Percentiles rank a stretch among this genome's conserved stretches.
phyloP scores from a whole-genome alignment of 768 basidiomycete species.

The Sporobolomyces pararoseus region DNA sequence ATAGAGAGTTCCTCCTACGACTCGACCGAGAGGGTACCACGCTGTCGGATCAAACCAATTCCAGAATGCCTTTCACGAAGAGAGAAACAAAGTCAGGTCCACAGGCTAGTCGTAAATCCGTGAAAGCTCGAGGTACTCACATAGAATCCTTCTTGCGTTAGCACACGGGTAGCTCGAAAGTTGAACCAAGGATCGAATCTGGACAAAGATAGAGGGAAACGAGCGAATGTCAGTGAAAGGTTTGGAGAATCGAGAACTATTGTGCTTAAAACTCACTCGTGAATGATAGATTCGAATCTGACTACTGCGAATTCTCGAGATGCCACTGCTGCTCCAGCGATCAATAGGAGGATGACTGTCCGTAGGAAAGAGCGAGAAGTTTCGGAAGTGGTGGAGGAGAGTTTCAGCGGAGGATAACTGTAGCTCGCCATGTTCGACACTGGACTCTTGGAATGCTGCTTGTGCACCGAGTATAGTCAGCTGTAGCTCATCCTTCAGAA shows the following conservation, averaged over 20 bases:
- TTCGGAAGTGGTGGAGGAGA: slow-evolving; percentile 9
- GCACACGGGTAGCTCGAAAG: slow-evolving; percentile 87
- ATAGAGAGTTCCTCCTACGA: slow-evolving; percentile 97
- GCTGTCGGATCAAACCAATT: slow-evolving; percentile 99
- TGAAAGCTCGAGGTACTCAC: slow-evolving; percentile 54
- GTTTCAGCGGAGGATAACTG: slow-evolving; percentile 34
- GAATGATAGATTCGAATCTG: slow-evolving; percentile 98
- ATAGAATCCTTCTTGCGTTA: slow-evolving; percentile 92
- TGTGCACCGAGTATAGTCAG: neutral
- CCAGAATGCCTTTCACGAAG: slow-evolving; percentile 99
- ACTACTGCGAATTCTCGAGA: slow-evolving; percentile 95
- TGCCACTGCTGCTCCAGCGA: slow-evolving; percentile 76
- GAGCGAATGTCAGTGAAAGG: neutral
- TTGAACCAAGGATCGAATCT: slow-evolving; percentile 76
- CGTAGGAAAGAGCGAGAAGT: slow-evolving; percentile 64
- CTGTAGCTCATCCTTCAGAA: neutral
- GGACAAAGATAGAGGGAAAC: neutral
- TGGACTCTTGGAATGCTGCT: too few species aligned
- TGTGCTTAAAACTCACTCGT: slow-evolving; percentile 58
- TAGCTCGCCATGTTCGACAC: slow-evolving; percentile 16
- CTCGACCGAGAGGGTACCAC: slow-evolving; percentile 98
- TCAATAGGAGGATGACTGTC: slow-evolving; percentile 81
- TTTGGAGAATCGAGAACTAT: neutral
- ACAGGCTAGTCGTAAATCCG: too few species aligned
- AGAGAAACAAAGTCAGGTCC: too few species aligned